Base-by-base conservation (phyloP, 805 yeast genomes). In the Candida sithepensis region DNA sequence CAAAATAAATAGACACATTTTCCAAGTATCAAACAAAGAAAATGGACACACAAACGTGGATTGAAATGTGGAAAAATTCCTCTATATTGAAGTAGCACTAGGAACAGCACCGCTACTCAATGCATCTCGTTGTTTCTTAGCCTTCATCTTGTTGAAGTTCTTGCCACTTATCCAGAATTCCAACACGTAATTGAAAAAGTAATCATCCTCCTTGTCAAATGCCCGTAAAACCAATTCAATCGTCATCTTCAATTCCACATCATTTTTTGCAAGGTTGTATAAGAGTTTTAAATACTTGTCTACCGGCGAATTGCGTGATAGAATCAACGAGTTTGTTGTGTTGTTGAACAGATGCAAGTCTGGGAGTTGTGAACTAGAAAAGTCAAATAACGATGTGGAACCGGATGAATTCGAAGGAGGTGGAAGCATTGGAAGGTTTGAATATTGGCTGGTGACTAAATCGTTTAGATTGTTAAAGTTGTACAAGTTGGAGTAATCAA, bases 81-180 rank as follows among this genome's bases (percentile, higher is more conserved):
- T 16, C 16, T 34, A 34, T 34, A 34, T 34, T 5, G 38, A 16
- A 34, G 38, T n/a, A 18, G 38, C 38, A 16, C 18, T 34, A 12
- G 19, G 21, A 34, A 18, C 20, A 16, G 21, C 6, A 6, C 21
- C 38, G 16, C 20, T 7, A 16, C 19, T 16, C 38, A 34, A 16
- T 16, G 38, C 38, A 16, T 52, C 56, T 34, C 53, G 50, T 19
- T 53, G 51, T 39, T 58, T 60, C 46, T 54, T 47, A 8, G 59
- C 56, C 28, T 58, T 59, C 49, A 49, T 50, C 40, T 63, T 61
- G 49, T 58, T 64, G 47, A 55, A 62, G 22, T 60, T 60, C 50
- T 62, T 65, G 8, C 65, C 65, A 46, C 58, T 59, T 7, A 61
- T 52, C 69, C 69, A 65, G 43, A 64, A 59, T 46, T 63, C 65